phyloP scores from a whole-genome alignment of 306 rosid genomes.

The Lathyrus tuberosus region DNA sequence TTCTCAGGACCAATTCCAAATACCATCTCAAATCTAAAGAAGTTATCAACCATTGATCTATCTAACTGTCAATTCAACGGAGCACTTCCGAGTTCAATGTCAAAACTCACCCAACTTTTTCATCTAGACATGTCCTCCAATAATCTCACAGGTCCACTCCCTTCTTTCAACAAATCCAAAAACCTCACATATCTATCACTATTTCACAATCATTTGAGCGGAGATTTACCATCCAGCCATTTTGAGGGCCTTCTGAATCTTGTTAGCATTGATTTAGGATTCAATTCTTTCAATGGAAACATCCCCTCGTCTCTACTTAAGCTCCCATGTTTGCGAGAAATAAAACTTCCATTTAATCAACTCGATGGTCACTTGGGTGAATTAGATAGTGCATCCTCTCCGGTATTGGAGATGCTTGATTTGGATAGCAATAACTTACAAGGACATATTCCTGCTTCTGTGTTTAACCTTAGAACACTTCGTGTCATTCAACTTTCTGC shows the following conservation, averaged over 20 bases:
- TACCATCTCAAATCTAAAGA: slow-evolving; percentile 29
- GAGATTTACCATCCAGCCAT: slow-evolving; percentile 8
- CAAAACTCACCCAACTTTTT: slow-evolving; percentile 40
- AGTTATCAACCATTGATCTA: slow-evolving; percentile 34
- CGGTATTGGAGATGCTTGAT: slow-evolving; percentile 38
- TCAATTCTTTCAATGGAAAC: slow-evolving; percentile 38
- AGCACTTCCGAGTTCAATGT: slow-evolving; percentile 36
- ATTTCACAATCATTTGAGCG: slow-evolving; percentile 27
- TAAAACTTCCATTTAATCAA: slow-evolving; percentile 26
- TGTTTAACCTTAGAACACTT: slow-evolving; percentile 39
- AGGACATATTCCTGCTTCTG: slow-evolving; percentile 45
- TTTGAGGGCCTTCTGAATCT: slow-evolving; percentile 37
- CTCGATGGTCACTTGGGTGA: slow-evolving; percentile 38
- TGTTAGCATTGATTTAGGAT: background rate
- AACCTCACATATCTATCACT: slow-evolving; percentile 35
- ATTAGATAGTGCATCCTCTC: background rate
- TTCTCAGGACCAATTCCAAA: slow-evolving; percentile 42
- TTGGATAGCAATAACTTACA: slow-evolving; percentile 45
- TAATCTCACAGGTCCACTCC: slow-evolving; percentile 42
- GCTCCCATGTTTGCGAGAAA: slow-evolving; percentile 20
- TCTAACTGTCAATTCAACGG: slow-evolving; percentile 40
- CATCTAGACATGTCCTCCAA: slow-evolving; percentile 43
- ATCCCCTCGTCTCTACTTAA: slow-evolving; percentile 25
- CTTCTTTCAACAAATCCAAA: slow-evolving; percentile 42
- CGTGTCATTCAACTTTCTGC: slow-evolving; percentile 38